A percentile compares a stretch with the other conserved stretches of the same genome.
Evolutionary conservation across 192 early-diverging fungal genomes (phyloP).

Genomic region (Geranomyces michiganensis): DNA sequence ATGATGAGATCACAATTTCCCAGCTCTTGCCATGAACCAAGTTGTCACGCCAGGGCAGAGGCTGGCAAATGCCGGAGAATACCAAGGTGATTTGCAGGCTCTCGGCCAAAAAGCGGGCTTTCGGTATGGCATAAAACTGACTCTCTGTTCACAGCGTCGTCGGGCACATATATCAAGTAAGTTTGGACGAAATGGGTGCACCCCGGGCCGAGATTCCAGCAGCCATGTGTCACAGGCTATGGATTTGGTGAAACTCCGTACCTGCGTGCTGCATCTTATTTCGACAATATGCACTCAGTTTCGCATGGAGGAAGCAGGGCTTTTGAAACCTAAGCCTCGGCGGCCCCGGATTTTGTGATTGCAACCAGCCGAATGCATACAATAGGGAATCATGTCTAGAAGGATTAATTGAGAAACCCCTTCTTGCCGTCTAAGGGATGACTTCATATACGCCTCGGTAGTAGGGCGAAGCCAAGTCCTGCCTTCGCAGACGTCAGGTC

Average conservation of each 20-base stretch:
- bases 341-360: no score
- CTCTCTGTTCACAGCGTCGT: background rate
- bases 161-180: conserved; percentile 36
- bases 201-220: no score
- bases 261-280: no score
- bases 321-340: no score
- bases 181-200: background rate
- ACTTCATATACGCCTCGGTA: conserved; percentile 38
- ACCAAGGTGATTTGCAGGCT: conserved; percentile 4
- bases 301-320: no score
- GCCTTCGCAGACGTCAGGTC: background rate
- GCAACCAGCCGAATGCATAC: no score
- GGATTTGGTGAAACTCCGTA: background rate
- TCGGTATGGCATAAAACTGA: no score
- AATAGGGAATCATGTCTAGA: no score
- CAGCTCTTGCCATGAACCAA: conserved; percentile 21
- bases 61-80: conserved; percentile 24
- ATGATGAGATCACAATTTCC: no score
- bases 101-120: no score
- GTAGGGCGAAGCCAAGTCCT: conserved; percentile 30
- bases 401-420: background rate
- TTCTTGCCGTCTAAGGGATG: conserved; percentile 24
- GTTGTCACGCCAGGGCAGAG: conserved; percentile 36
- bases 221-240: no score
- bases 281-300: no score